A percentile compares a stretch with the other conserved stretches of the same genome.
These are phyloP conservation scores for Amphirosellinia nigrospora DNA, from an alignment of 495 filamentous ascomycete species.

Conservation along the genomic window DNA sequence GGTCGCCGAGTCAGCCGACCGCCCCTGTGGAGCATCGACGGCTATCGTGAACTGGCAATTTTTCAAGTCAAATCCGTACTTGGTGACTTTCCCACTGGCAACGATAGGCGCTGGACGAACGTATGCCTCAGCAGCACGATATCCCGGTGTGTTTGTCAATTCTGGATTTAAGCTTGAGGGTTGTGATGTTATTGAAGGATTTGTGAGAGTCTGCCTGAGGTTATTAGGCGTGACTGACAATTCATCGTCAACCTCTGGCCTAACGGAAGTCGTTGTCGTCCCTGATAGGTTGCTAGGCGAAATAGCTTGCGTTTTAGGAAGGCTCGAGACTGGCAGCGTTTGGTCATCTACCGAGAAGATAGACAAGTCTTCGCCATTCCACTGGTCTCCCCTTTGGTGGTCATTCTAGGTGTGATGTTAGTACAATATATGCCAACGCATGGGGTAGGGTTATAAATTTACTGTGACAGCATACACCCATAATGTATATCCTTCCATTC, in stretches of 20 bases:
- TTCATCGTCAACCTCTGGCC: conserved; percentile 58
- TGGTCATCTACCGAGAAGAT: conserved; percentile 86
- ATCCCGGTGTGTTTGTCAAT: conserved; percentile 67
- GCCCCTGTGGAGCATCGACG: conserved; percentile 59
- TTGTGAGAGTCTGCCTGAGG: conserved; percentile 73
- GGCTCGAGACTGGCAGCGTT: conserved; percentile 61
- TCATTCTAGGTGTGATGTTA: conserved; percentile 63
- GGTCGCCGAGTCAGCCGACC: conserved; percentile 69
- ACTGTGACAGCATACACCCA: conserved; percentile 86
- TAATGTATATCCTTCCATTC: conserved; percentile 80
- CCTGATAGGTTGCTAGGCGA: conserved; percentile 44
- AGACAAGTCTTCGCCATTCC: conserved; percentile 97
- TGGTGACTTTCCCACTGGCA: conserved; percentile 69
- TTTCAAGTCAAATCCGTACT: conserved; percentile 78
- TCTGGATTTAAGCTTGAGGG: conserved; percentile 57
- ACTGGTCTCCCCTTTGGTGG: conserved; percentile 89
- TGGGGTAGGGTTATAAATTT: conserved; percentile 29
- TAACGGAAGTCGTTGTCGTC: conserved; percentile 34
- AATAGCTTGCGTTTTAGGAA: conserved; percentile 47
- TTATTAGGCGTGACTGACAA: conserved; percentile 69
- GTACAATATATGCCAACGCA: background rate
- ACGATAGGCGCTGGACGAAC: conserved; percentile 83
- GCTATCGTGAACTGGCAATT: conserved; percentile 75
- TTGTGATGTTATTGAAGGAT: conserved; percentile 71
- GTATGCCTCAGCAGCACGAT: conserved; percentile 89